Conservation (phyloP, 495 filamentous ascomycete species). For the Ramalina intermedia region DNA sequence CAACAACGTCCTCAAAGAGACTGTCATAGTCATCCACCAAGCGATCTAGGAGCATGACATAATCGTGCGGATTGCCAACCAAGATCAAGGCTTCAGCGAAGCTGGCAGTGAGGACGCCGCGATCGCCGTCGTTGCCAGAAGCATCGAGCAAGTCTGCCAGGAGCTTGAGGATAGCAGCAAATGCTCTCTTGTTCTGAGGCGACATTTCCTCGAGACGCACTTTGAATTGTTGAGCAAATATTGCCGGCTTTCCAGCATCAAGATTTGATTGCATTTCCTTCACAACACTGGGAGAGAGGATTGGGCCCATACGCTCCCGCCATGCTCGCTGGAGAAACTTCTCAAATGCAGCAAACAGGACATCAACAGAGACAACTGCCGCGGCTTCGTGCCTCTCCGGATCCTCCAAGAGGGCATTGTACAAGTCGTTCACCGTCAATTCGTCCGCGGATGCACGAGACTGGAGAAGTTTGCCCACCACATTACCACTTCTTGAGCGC, state of each 20-base stretch:
- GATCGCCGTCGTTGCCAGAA: slow-evolving; percentile 86
- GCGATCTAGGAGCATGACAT: slow-evolving; percentile 81
- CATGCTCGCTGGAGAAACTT: slow-evolving; percentile 85
- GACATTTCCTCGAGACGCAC: slow-evolving; percentile 63
- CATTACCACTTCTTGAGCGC: slow-evolving; percentile 68
- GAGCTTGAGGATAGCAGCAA: slow-evolving; percentile 70
- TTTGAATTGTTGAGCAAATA: slow-evolving; percentile 79
- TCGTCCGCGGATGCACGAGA: slow-evolving; percentile 59
- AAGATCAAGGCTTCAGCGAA: slow-evolving; percentile 80
- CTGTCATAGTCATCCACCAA: slow-evolving; percentile 83
- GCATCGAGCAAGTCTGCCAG: slow-evolving; percentile 82
- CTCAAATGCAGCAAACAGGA: slow-evolving; percentile 87
- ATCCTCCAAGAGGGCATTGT: slow-evolving; percentile 71
- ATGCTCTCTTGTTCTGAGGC: slow-evolving; percentile 83
- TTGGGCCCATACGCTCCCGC: slow-evolving; percentile 73
- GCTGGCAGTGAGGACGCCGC: slow-evolving; percentile 75
- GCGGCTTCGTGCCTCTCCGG: slow-evolving; percentile 59
- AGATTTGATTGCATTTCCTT: slow-evolving; percentile 55
- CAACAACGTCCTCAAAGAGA: slow-evolving; percentile 53
- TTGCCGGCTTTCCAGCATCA: slow-evolving; percentile 21
- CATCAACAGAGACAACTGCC: slow-evolving; percentile 65
- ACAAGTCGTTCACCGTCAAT: slow-evolving; percentile 74
- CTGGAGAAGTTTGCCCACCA: slow-evolving; percentile 60
- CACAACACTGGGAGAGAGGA: slow-evolving; percentile 51
- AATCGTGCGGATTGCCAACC: slow-evolving; percentile 62